Evolutionary conservation across 192 early-diverging fungal genomes (phyloP).

Genomic region (Chytriomyces sp.): DNA sequence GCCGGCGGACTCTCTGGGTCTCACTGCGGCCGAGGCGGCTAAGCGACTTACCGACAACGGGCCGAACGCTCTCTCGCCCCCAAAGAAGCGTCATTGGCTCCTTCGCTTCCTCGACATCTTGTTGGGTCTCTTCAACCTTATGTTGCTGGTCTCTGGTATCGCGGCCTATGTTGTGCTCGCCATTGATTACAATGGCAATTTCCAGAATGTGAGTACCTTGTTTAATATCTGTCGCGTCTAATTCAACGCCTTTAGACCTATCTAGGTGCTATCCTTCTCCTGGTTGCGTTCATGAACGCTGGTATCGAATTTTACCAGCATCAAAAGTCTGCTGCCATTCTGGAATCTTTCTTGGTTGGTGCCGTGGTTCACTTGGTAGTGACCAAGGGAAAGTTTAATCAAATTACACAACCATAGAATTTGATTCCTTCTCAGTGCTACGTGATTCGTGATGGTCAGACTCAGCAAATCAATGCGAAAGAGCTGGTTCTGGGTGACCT

Average conservation of each 20-base stretch:
- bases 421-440: constrained; percentile 79
- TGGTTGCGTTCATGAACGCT: constrained; percentile 88
- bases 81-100: constrained; percentile 76
- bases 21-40: constrained; percentile 63
- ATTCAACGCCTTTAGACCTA: constrained; percentile 62
- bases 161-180: constrained; percentile 77
- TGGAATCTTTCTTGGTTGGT: constrained; percentile 84
- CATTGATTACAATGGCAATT: constrained; percentile 77
- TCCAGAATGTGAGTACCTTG: constrained; percentile 55
- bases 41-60: constrained; percentile 72
- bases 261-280: constrained; percentile 86
- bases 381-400: not conserved
- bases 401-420: constrained; percentile 45
- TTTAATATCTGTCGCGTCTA: not conserved
- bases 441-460: constrained; percentile 71
- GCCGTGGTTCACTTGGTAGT: too few species aligned
- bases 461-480: constrained; percentile 53
- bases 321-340: constrained; percentile 84
- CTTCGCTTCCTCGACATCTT: constrained; percentile 78
- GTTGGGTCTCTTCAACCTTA: constrained; percentile 81
- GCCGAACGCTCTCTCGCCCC: constrained; percentile 85
- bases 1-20: constrained; percentile 70
- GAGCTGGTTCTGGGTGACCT: constrained; percentile 54
- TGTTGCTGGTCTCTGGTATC: constrained; percentile 82
- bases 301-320: constrained; percentile 91